Conservation (phyloP, 2,329 filamentous ascomycete genomes). For the Paecilomyces fulvus region DNA sequence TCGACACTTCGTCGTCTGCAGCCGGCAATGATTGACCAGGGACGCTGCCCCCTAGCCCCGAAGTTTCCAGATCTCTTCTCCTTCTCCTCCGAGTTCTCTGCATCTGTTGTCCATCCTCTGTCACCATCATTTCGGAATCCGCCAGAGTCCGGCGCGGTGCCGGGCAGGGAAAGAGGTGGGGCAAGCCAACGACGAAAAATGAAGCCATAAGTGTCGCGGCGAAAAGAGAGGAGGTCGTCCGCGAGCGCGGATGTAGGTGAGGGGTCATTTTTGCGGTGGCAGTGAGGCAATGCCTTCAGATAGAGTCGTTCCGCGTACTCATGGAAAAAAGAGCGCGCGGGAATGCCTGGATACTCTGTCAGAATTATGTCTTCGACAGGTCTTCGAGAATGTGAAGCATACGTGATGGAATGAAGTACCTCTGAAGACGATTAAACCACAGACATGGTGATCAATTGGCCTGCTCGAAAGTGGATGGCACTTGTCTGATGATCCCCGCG, state of each 20-base stretch:
- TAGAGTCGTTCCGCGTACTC: neutral
- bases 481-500: conserved; percentile 1
- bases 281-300: conserved; percentile 1
- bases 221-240: conserved; percentile 89
- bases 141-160: conserved; percentile 67
- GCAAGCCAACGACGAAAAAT: conserved; percentile 85
- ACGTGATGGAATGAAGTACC: conserved; percentile 1
- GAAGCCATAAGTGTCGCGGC: conserved; percentile 82
- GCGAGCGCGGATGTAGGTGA: conserved; percentile 83
- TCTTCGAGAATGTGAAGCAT: neutral
- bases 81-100: conserved; percentile 27
- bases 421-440: neutral
- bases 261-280: conserved; percentile 56
- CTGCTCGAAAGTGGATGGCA: neutral
- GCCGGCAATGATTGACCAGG: conserved; percentile 11
- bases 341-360: neutral
- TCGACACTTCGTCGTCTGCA: conserved; percentile 36
- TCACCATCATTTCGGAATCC: conserved; percentile 50
- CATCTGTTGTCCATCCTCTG: conserved; percentile 35
- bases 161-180: conserved; percentile 86
- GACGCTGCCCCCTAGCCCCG: conserved; percentile 8
- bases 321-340: neutral
- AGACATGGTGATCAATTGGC: conserved; percentile 6
- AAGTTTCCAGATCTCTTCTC: conserved; percentile 22
- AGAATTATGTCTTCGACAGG: neutral